Conservation (phyloP, 306 rosid species). For the Pyrus bretschneideri region DNA sequence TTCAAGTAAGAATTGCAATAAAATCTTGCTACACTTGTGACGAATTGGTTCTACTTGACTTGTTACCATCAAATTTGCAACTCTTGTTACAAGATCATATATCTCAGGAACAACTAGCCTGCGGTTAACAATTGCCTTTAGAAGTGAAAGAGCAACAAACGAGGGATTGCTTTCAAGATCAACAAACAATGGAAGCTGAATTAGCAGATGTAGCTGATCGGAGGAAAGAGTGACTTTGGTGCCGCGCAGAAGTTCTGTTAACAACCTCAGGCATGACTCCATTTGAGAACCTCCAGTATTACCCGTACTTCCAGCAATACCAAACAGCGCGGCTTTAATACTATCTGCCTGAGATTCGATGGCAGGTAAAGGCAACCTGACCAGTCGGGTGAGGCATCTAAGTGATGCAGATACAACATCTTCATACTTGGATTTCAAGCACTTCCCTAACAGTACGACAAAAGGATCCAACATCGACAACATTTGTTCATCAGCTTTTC, state of each 20-base stretch:
- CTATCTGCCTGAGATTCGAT: slow-evolving; percentile 63
- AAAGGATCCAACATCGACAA: slow-evolving; percentile 75
- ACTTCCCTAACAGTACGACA: slow-evolving; percentile 46
- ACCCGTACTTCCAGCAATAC: slow-evolving; percentile 54
- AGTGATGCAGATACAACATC: slow-evolving; percentile 73
- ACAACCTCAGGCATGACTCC: slow-evolving; percentile 69
- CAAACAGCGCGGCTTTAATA: slow-evolving; percentile 57
- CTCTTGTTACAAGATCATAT: slow-evolving; percentile 75
- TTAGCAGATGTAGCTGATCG: slow-evolving; percentile 56
- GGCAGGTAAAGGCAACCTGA: slow-evolving; percentile 71
- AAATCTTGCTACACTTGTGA: slow-evolving; percentile 66
- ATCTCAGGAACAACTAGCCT: slow-evolving; percentile 74
- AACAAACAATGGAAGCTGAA: slow-evolving; percentile 74
- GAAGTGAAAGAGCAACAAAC: slow-evolving; percentile 63
- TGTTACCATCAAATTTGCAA: slow-evolving; percentile 85
- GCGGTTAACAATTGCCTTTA: slow-evolving; percentile 74
- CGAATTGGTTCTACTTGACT: slow-evolving; percentile 79
- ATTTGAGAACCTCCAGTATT: slow-evolving; percentile 61
- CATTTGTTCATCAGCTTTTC: slow-evolving; percentile 31
- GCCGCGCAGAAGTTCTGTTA: slow-evolving; percentile 70
- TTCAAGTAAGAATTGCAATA: slow-evolving; percentile 77
- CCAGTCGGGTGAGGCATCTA: slow-evolving; percentile 65
- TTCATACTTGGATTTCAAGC: slow-evolving; percentile 76
- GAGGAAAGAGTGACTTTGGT: slow-evolving; percentile 60
- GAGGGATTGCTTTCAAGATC: slow-evolving; percentile 73